Evolutionary conservation across 2,329 filamentous ascomycete species (phyloP), one percentile per base, ranked within the genome.

Genomic region (Penicillium brevicompactum): DNA sequence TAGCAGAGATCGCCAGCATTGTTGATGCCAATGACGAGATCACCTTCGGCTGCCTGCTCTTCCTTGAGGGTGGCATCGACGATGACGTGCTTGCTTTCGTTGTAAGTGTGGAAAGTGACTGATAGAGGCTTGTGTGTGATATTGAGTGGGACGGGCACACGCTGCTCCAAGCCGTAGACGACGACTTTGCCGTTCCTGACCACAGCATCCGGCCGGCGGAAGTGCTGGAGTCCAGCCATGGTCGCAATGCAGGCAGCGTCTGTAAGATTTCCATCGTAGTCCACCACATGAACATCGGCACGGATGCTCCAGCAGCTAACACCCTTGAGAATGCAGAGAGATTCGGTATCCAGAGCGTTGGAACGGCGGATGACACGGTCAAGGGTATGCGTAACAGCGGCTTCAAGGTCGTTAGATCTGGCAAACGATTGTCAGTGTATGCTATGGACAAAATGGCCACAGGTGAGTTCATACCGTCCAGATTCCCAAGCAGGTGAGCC

Each of bases 291-390:
- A 21, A 97, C 84, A 72, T 97, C 93, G 18, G 91, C 92, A 55
- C 93, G 87, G 59, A 99, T 83, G 57, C 89, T 89, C 87, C 94
- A 99, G 78, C 90, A 94, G 74, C 95, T 96, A 57, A 89, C 82
- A 7, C 91, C 92, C 10, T 94, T 92, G 27, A 97, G 82, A 21
- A 99, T 90, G 74, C 94, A 99, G 43, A 99, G 83, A 4, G 92
- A 96, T 76, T 99, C 94, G 32, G 92, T 96, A 73, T 97, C 93
- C 40, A 99, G 85, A 6, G 94, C 93, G 64, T 89, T 89, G 1
- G 92, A 96, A 57, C 94, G 88, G 41, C 94, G 92, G 57, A 97
- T 86, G 8, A 94, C 93, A 77, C 96, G 96, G 74, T 99, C 94
- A 18, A 99, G 87, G 41, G 94, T 84, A 32, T 93, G 87, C 9